Conservation (phyloP, 176 grass and related monocot species). For the Triticum turgidum region DNA sequence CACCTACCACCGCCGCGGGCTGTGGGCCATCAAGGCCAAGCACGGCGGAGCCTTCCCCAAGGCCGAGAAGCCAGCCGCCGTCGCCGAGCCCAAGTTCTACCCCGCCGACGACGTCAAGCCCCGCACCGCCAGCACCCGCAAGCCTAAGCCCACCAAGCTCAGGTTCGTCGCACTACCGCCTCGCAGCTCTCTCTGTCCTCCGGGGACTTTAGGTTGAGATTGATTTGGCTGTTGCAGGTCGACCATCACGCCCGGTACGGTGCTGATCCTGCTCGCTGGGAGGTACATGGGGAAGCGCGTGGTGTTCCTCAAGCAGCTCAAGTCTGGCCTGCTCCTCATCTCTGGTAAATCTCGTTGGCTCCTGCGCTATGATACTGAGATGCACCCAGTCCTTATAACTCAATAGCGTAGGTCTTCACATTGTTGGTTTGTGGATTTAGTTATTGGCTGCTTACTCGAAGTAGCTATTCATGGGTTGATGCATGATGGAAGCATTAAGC, state of each 20-base stretch:
- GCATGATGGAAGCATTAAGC: background rate
- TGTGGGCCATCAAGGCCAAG: conserved; percentile 99
- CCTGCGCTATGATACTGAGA: background rate
- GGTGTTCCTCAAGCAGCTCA: conserved; percentile 93
- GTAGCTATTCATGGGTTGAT: background rate
- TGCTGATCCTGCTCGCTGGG: conserved; percentile 88
- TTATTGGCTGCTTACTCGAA: background rate
- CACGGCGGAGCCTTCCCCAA: conserved; percentile 82
- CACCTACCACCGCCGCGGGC: conserved; percentile 81
- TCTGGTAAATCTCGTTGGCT: conserved; percentile 42
- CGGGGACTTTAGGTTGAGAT: background rate
- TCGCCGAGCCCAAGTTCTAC: conserved; percentile 72
- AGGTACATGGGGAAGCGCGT: conserved; percentile 99
- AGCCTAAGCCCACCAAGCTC: conserved; percentile 86
- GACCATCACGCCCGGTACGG: conserved; percentile 82
- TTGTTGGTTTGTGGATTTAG: background rate
- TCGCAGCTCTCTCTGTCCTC: background rate
- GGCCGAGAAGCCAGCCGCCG: conserved; percentile 46
- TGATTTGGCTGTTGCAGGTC: conserved; percentile 36
- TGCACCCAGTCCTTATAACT: background rate
- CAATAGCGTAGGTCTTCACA: background rate
- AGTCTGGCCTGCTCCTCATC: conserved; percentile 85
- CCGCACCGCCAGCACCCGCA: conserved; percentile 59
- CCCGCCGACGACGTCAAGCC: conserved; percentile 92
- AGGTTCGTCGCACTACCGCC: conserved; percentile 29